phyloP scores from a whole-genome alignment of 176 grass and related monocot species.

The Eragrostis curvula region DNA sequence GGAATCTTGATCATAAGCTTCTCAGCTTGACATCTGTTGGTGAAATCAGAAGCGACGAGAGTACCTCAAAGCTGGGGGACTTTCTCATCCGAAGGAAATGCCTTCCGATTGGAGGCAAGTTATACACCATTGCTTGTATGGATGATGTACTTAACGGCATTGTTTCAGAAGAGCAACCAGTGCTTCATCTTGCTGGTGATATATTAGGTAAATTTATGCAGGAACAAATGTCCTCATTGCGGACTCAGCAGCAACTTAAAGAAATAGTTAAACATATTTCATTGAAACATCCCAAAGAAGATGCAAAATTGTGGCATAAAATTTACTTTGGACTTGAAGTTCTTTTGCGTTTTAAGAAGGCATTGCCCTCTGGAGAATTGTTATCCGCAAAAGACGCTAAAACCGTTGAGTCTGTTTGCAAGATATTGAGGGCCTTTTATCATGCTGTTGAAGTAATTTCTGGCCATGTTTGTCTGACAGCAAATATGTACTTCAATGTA shows the following conservation, averaged over 20 bases:
- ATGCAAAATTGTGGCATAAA: constrained; percentile 59
- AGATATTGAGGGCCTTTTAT: constrained; percentile 57
- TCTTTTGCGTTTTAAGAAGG: constrained; percentile 49
- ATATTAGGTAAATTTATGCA: constrained; percentile 50
- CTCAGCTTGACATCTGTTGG: constrained; percentile 47
- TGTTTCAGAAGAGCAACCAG: constrained; percentile 41
- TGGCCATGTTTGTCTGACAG: constrained; percentile 36
- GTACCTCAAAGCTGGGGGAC: constrained; percentile 40
- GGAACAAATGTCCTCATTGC: constrained; percentile 21
- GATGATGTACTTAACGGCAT: constrained; percentile 45
- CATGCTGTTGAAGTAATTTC: constrained; percentile 50
- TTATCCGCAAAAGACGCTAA: constrained; percentile 42
- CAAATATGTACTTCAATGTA: constrained; percentile 60
- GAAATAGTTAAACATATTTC: constrained; percentile 41
- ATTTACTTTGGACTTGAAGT: constrained; percentile 56
- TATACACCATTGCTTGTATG: constrained; percentile 51
- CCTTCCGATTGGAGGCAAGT: constrained; percentile 54
- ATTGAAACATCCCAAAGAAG: constrained; percentile 54
- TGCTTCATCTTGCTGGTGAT: constrained; percentile 43
- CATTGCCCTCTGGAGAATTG: constrained; percentile 44
- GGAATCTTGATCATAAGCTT: constrained; percentile 62
- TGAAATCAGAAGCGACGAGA: constrained; percentile 35
- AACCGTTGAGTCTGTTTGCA: constrained; percentile 39
- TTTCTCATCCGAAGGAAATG: constrained; percentile 36
- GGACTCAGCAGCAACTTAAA: constrained; percentile 35